A percentile compares a stretch with the other conserved stretches of the same genome.
Evolutionary conservation across 345 rosid species (phyloP).

Genomic region (Salix viminalis): DNA sequence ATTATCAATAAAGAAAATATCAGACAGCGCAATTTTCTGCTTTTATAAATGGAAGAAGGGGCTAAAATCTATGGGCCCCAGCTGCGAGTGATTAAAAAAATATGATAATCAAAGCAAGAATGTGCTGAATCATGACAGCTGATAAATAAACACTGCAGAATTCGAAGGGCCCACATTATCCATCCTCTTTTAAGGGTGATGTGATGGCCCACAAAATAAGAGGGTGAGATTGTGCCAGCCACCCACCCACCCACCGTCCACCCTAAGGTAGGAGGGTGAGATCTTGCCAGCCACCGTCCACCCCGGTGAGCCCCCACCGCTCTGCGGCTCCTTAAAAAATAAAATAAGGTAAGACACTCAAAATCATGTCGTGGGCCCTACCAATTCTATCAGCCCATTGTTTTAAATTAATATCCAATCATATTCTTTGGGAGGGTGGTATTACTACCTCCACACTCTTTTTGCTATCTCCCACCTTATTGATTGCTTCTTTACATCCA

Average conservation of each 20-base stretch:
- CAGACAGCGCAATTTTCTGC: background rate
- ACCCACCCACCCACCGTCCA: too few relatives aligned
- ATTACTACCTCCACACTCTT: background rate
- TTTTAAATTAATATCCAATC: background rate
- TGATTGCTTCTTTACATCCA: too few relatives aligned
- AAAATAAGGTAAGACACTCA: background rate
- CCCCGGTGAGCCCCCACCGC: background rate
- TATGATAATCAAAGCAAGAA: background rate
- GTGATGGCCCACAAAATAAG: slow-evolving; percentile 11
- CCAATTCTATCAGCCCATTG: slow-evolving; percentile 19
- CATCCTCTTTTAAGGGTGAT: background rate
- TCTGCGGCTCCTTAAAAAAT: background rate
- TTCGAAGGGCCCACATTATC: background rate
- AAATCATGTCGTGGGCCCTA: background rate
- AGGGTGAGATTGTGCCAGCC: slow-evolving; percentile 8
- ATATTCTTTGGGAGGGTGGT: background rate
- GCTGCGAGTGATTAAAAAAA: too few relatives aligned
- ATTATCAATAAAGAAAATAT: background rate
- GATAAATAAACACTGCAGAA: background rate
- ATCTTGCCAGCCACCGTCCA: slow-evolving; percentile 19
- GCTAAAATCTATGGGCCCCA: background rate
- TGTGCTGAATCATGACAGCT: background rate
- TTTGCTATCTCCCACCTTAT: background rate
- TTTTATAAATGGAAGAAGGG: background rate
- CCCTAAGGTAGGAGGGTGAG: background rate